Evolutionary conservation across 2,329 filamentous ascomycete genomes (phyloP).

Genomic region (Xylariaceae sp.): DNA sequence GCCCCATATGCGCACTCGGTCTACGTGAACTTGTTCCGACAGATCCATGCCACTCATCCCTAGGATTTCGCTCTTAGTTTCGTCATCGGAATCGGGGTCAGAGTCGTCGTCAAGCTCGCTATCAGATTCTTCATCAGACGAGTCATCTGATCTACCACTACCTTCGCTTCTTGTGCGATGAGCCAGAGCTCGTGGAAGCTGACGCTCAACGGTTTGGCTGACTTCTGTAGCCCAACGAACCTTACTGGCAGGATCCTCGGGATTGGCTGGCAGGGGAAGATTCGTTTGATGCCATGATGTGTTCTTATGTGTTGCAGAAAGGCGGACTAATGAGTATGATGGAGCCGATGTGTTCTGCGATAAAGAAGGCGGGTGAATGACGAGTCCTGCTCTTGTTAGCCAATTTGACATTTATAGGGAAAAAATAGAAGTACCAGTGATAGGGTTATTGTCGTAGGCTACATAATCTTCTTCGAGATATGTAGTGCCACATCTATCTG

Average conservation of each 20-base stretch:
- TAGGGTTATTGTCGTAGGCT: constrained; percentile 39
- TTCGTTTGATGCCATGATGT: constrained; percentile 53
- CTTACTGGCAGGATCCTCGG: constrained; percentile 4
- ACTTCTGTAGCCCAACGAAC: constrained; percentile 48
- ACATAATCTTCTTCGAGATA: constrained; percentile 36
- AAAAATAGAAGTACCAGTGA: constrained; percentile 35
- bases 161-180: constrained; percentile 30
- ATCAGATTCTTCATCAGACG: constrained; percentile 23
- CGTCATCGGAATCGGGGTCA: constrained; percentile 19
- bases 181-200: constrained; percentile 44
- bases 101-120: constrained; percentile 27
- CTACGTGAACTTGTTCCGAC: constrained; percentile 43
- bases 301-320: constrained; percentile 49
- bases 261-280: constrained; percentile 26
- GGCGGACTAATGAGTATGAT: constrained; percentile 49
- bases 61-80: constrained; percentile 14
- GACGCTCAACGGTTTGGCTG: constrained; percentile 39
- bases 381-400: constrained; percentile 37
- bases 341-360: constrained; percentile 34
- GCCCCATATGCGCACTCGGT: constrained; percentile 51
- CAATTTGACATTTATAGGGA: background rate
- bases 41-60: constrained; percentile 27
- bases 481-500: constrained; percentile 43
- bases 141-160: constrained; percentile 27
- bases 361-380: constrained; percentile 40